These are phyloP conservation scores for Glaciozyma antarctica DNA, from an alignment of 768 basidiomycete species.

Conservation along the genomic window DNA sequence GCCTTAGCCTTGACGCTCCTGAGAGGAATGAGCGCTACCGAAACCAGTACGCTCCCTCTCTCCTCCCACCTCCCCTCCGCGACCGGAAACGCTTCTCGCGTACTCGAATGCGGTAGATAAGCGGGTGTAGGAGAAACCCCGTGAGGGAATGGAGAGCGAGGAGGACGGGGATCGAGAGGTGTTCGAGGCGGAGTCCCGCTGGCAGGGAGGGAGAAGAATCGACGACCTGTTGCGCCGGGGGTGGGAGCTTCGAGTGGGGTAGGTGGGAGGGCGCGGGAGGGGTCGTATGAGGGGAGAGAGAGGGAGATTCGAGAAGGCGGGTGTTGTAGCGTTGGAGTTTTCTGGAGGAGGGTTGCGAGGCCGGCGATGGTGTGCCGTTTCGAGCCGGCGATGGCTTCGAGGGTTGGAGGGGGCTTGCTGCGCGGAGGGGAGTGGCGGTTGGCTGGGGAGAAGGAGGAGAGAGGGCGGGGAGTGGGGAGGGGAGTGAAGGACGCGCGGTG, in stretches of 20 bases:
- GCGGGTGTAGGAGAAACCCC: neutral
- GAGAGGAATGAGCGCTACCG: conserved; percentile 23
- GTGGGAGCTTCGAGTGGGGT: neutral
- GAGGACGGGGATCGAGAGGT: neutral
- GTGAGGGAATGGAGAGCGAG: neutral
- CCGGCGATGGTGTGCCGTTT: conserved; percentile 22
- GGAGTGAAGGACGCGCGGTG: neutral
- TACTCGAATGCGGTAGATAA: neutral
- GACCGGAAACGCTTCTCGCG: neutral
- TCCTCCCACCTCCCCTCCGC: neutral
- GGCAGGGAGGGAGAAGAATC: conserved; percentile 22
- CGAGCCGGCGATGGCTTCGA: conserved; percentile 22
- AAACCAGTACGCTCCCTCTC: conserved; percentile 4
- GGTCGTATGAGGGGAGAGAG: neutral
- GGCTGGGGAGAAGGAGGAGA: conserved; percentile 3
- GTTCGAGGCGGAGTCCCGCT: neutral
- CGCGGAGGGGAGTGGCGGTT: neutral
- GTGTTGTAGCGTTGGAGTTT: conserved; percentile 13
- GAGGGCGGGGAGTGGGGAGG: neutral
- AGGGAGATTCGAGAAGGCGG: neutral
- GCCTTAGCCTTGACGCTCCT: conserved; percentile 1
- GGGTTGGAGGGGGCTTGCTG: neutral
- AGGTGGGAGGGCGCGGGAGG: conserved; percentile 2
- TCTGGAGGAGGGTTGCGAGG: conserved; percentile 11
- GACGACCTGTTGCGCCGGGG: neutral